Conservation (phyloP, 306 rosid genomes). For the Echinosophora koreensis region DNA sequence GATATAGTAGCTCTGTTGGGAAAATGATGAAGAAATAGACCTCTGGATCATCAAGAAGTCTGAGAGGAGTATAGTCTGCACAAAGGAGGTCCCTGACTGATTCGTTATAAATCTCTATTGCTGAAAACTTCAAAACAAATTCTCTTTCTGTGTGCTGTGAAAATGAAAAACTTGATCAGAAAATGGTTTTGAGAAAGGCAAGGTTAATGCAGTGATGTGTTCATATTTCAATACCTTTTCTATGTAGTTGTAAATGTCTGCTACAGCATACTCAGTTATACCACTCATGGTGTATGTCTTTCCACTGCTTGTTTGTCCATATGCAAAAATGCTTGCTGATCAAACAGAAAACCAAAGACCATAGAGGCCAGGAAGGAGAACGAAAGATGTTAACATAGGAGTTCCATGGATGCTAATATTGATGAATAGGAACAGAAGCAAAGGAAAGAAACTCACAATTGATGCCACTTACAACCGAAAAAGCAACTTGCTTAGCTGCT, state of each 20-base stretch:
- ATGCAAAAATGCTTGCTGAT: slow-evolving; percentile 97
- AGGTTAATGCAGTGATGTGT: slow-evolving; percentile 26
- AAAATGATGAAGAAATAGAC: slow-evolving; percentile 56
- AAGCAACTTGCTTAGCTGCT: slow-evolving; percentile 93
- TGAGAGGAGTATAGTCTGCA: slow-evolving; percentile 79
- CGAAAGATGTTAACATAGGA: slow-evolving; percentile 17
- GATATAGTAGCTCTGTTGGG: slow-evolving; percentile 25
- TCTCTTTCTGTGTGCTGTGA: slow-evolving; percentile 87
- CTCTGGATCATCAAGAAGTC: slow-evolving; percentile 99
- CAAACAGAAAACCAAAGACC: slow-evolving; percentile 29
- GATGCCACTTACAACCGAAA: slow-evolving; percentile 91
- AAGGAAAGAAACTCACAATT: slow-evolving; percentile 70
- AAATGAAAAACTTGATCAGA: slow-evolving; percentile 45
- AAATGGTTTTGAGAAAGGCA: slow-evolving; percentile 39
- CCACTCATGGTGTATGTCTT: slow-evolving; percentile 97
- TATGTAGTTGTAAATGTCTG: slow-evolving; percentile 77
- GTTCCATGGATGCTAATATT: slow-evolving; percentile 33
- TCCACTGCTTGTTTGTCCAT: slow-evolving; percentile 99
- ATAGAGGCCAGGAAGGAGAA: slow-evolving; percentile 5
- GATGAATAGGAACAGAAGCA: slow-evolving; percentile 38
- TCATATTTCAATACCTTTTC: slow-evolving; percentile 61
- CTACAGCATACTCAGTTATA: slow-evolving; percentile 81
- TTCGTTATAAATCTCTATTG: slow-evolving; percentile 97
- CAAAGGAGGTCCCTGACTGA: slow-evolving; percentile 97
- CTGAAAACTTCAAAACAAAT: slow-evolving; percentile 83